Evolutionary conservation across 352 stramenopile genomes (phyloP).

Genomic region (Pythium sp.): DNA sequence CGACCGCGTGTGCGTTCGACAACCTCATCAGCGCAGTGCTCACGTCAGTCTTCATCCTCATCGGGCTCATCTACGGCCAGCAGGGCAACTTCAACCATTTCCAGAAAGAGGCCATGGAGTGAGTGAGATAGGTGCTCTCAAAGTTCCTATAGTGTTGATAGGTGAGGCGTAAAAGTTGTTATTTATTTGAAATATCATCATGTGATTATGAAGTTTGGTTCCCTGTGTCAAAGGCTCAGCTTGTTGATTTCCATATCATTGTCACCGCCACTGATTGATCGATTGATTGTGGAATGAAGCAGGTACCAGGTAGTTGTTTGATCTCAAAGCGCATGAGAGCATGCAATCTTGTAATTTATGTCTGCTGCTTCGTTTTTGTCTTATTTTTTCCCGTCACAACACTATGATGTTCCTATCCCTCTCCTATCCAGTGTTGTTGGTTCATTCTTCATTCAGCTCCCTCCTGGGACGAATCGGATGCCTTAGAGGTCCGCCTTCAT

Average conservation of each 20-base stretch:
- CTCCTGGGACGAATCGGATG: neutral
- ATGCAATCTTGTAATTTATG: too few relatives aligned
- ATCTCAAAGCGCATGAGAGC: too few relatives aligned
- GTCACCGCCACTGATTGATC: too few relatives aligned
- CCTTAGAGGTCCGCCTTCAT: conserved; percentile 4
- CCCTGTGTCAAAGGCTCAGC: too few relatives aligned
- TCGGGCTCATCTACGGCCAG: conserved; percentile 46
- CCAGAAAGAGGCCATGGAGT: conserved; percentile 6
- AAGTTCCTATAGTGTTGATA: neutral
- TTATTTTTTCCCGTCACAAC: neutral
- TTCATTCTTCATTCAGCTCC: neutral
- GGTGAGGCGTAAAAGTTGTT: neutral
- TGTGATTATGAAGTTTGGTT: neutral
- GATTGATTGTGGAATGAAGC: too few relatives aligned
- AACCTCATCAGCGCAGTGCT: conserved; percentile 40
- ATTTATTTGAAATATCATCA: conserved; percentile 3
- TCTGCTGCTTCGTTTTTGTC: neutral
- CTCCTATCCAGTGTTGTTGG: neutral
- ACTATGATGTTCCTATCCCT: neutral
- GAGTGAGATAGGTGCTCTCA: neutral
- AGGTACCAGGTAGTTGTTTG: too few relatives aligned
- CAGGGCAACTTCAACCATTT: conserved; percentile 52
- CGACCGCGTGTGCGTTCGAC: conserved; percentile 38
- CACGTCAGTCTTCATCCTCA: conserved; percentile 43
- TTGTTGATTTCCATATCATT: too few relatives aligned